A percentile compares a stretch with the other conserved stretches of the same genome.
phyloP scores from a whole-genome alignment of 2,329 filamentous ascomycete species.

The Metarhizium sp. region DNA sequence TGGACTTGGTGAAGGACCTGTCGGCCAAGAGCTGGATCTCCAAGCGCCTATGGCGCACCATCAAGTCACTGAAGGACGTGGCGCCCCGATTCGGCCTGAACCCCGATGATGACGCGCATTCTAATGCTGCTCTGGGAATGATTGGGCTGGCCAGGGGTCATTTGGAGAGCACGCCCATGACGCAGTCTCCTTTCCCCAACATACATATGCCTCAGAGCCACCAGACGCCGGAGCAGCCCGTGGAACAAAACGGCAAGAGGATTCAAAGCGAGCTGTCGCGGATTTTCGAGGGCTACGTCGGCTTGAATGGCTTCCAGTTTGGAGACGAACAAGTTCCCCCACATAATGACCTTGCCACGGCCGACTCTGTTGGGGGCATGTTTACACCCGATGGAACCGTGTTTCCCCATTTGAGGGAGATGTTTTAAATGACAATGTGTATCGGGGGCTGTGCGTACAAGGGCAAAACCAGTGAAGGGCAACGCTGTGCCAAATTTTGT shows the following conservation, averaged over 20 bases:
- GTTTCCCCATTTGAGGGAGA: constrained; percentile 26
- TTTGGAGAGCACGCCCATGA: constrained; percentile 14
- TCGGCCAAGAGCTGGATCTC: constrained; percentile 63
- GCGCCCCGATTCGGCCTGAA: constrained; percentile 58
- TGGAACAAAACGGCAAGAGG: constrained; percentile 35
- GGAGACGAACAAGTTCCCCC: constrained; percentile 15
- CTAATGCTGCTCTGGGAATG: constrained; percentile 44
- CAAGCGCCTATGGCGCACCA: constrained; percentile 64
- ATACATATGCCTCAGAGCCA: constrained; percentile 14
- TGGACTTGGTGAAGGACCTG: constrained; percentile 65
- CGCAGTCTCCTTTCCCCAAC: constrained; percentile 18
- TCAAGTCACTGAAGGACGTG: constrained; percentile 61
- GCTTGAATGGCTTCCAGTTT: constrained; percentile 24
- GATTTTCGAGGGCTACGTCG: constrained; percentile 31
- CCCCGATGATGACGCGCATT: constrained; percentile 38
- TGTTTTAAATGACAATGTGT: constrained; percentile 19
- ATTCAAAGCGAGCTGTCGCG: constrained; percentile 46
- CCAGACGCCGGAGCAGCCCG: constrained; percentile 7
- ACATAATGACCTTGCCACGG: constrained; percentile 13
- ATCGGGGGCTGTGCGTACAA: background rate
- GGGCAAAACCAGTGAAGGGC: no score
- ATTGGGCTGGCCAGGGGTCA: constrained; percentile 39
- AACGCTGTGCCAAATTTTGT: no score
- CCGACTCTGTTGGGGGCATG: constrained; percentile 9
- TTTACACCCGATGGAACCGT: constrained; percentile 22